phyloP scores from a whole-genome alignment of 768 basidiomycete species.

The Trametes sanguinea region DNA sequence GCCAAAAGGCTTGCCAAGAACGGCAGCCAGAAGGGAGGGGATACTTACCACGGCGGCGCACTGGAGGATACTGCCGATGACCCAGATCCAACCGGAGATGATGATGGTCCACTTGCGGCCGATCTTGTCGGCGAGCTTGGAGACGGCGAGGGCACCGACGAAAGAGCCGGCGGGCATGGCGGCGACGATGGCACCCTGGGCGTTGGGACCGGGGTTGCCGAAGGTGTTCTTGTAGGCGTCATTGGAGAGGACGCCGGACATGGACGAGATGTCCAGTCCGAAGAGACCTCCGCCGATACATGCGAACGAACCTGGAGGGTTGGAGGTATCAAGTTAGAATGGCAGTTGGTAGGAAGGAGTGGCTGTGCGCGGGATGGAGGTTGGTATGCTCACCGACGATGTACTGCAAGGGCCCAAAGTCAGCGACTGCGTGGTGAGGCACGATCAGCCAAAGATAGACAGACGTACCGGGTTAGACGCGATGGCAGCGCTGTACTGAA shows the following conservation, averaged over 20 bases:
- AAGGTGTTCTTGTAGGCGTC: conserved; percentile 37
- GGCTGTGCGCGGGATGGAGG: too few species aligned
- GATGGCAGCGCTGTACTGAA: conserved; percentile 55
- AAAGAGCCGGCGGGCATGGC: conserved; percentile 79
- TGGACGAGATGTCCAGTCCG: conserved; percentile 81
- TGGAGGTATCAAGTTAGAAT: not conserved
- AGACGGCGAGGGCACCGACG: conserved; percentile 63
- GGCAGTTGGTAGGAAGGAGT: not conserved
- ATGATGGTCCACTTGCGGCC: conserved; percentile 71
- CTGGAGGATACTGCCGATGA: conserved; percentile 73
- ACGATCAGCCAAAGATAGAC: not conserved
- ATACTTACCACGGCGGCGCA: conserved; percentile 52
- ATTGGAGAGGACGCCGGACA: conserved; percentile 71
- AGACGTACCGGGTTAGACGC: conserved; percentile 56
- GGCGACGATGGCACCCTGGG: conserved; percentile 76
- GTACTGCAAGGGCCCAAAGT: conserved; percentile 46
- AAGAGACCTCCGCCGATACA: conserved; percentile 81
- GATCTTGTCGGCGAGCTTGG: conserved; percentile 60
- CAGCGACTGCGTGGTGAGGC: not conserved
- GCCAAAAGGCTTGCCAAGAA: too few species aligned
- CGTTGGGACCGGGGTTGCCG: conserved; percentile 48
- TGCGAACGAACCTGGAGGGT: conserved; percentile 57
- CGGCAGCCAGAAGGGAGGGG: not conserved
- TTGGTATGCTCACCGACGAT: conserved; percentile 46
- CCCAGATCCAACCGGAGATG: conserved; percentile 67